Evolutionary conservation across 2,329 filamentous ascomycete species (phyloP), one percentile per base, ranked within the genome.

Genomic region (Fusarium hainanense): DNA sequence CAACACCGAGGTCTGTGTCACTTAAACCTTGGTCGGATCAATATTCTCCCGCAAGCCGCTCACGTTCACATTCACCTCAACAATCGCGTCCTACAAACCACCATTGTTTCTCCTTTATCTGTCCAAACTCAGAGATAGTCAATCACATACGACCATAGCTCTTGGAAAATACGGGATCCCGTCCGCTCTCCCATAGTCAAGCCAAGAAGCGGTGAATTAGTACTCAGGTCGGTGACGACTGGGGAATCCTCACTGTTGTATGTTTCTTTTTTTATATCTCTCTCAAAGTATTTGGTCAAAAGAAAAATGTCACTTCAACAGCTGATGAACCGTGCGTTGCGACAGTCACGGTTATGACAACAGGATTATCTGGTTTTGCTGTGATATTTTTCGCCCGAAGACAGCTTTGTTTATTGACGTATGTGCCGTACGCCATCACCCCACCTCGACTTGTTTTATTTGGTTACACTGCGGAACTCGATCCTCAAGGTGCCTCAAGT

Each of bases 41-140:
- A 37, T 11, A 18, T 37, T 37, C 6, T 5, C 16, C 32, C 32
- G 32, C 32, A 4, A 5, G 0, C 32, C 16, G 14, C 32, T 9
- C 3, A 6, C 14, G 4, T 2, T 16, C 14, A 16, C 7, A 32
- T 16, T 32, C 14, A 16, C 13, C 30, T 3, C 0, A 16, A 34
- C 14, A 9, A 34, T 34, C 14, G 30, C 30, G 3, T 32, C 5
- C 14, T 1, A 18, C 16, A 10, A 34, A 16, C 13, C 13, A 14
- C 7, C 13, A 2, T 14, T 32, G 3, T 2, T 32, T 7, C 3
- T 32, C 30, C 14, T 3, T 32, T 1, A 32, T 32, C 9, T 7
- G 16, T 7, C 30, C 4, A 9, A 18, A 34, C 1, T 11, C 5
- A 10, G 5, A 37, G 1, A 0, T 0, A 0, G 2, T 49, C 16